A percentile compares a stretch with the other conserved stretches of the same genome.
These are phyloP conservation scores for Pestalotiopsis sp. DNA, from an alignment of 2,329 filamentous ascomycete genomes.

Conservation along the genomic window DNA sequence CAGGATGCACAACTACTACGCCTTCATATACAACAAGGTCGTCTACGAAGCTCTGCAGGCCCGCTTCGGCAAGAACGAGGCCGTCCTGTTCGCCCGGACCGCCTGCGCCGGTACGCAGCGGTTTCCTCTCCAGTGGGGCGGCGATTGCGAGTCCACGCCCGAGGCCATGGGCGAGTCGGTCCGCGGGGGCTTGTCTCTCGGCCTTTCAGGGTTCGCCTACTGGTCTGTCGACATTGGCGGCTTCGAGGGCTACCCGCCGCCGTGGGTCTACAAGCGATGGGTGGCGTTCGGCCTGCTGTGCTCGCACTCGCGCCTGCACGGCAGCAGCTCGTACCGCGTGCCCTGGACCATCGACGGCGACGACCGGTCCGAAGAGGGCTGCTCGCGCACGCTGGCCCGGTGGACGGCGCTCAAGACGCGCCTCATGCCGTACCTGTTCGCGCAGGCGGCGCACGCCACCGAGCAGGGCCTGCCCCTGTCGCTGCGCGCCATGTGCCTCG, in stretches of 20 bases:
- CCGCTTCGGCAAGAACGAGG: conserved; percentile 53
- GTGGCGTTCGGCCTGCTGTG: conserved; percentile 76
- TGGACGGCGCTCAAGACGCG: conserved; percentile 55
- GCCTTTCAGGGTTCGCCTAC: conserved; percentile 67
- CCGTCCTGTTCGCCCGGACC: conserved; percentile 68
- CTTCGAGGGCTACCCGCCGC: conserved; percentile 69
- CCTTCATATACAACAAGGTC: conserved; percentile 72
- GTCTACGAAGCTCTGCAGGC: conserved; percentile 68
- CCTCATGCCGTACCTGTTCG: conserved; percentile 55
- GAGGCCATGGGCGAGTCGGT: conserved; percentile 75
- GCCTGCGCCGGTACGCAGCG: conserved; percentile 70
- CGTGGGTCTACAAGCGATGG: conserved; percentile 77
- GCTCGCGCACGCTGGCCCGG: conserved; percentile 49
- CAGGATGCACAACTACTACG: conserved; percentile 78
- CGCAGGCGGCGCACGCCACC: conserved; percentile 44
- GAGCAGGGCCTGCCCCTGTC: conserved; percentile 61
- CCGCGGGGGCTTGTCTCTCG: conserved; percentile 66
- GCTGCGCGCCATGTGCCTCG: conserved; percentile 68
- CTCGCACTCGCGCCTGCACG: conserved; percentile 71
- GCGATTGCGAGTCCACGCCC: conserved; percentile 75
- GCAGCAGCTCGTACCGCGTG: conserved; percentile 72
- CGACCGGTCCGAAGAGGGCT: conserved; percentile 57
- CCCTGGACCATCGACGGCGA: conserved; percentile 63
- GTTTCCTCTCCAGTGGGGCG: conserved; percentile 74
- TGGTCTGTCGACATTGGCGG: conserved; percentile 75